A percentile compares a stretch with the other conserved stretches of the same genome.
phyloP scores from a whole-genome alignment of 2,329 filamentous ascomycete genomes.

The Iodosphaeria phyllophila region DNA sequence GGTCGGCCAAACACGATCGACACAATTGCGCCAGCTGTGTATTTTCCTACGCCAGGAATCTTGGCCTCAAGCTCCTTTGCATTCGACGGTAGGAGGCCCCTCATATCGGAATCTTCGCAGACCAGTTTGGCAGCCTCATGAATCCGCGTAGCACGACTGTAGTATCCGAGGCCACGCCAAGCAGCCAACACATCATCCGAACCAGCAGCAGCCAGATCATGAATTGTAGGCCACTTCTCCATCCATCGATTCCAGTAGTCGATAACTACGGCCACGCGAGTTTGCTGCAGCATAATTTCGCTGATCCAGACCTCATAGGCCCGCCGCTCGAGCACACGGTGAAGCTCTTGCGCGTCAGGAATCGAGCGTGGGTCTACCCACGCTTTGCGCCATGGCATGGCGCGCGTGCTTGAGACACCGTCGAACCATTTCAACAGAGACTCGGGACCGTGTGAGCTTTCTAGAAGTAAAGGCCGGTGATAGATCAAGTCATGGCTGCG shows the following conservation, averaged over 20 bases:
- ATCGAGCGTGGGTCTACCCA: conserved; percentile 27
- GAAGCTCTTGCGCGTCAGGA: conserved; percentile 15
- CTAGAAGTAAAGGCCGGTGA: conserved; percentile 29
- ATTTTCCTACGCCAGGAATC: conserved; percentile 40
- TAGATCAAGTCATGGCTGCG: conserved; percentile 22
- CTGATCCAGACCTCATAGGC: conserved; percentile 50
- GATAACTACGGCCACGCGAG: conserved; percentile 40
- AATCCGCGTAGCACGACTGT: conserved; percentile 42
- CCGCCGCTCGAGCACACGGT: conserved; percentile 26
- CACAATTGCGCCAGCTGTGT: conserved; percentile 43
- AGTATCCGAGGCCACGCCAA: conserved; percentile 45
- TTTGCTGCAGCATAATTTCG: conserved; percentile 51
- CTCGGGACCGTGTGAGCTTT: conserved; percentile 14
- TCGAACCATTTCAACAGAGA: conserved; percentile 33
- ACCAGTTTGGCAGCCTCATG: conserved; percentile 36
- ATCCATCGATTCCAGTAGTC: conserved; percentile 47
- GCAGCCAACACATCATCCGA: conserved; percentile 36
- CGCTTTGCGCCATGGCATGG: conserved; percentile 39
- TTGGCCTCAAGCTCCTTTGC: conserved; percentile 26
- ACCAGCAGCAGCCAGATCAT: conserved; percentile 31
- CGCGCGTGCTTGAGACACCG: conserved; percentile 22
- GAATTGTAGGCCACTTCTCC: conserved; percentile 37
- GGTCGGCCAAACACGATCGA: conserved; percentile 42
- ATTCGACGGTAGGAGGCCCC: conserved; percentile 28
- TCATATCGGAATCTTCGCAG: conserved; percentile 19